Percentiles rank a stretch among this genome's conserved stretches.
Evolutionary conservation across 2,329 filamentous ascomycete species (phyloP).

Genomic region (Claviceps pazoutovae): DNA sequence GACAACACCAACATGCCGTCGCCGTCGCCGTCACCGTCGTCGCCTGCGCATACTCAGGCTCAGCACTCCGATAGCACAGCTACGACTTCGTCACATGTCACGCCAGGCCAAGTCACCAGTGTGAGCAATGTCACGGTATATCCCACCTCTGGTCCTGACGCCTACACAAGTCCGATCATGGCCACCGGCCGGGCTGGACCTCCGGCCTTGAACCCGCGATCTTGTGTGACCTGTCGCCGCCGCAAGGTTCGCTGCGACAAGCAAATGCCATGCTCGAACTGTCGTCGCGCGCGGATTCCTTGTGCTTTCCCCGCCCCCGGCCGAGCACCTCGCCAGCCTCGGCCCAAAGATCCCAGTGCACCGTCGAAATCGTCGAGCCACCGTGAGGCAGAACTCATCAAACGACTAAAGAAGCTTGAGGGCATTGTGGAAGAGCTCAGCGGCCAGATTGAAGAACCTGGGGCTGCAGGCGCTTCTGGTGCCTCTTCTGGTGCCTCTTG

Average conservation of each 20-base stretch:
- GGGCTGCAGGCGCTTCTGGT: conserved; percentile 12
- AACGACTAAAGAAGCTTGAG: conserved; percentile 57
- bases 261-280: conserved; percentile 63
- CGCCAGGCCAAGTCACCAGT: conserved; percentile 6
- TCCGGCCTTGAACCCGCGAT: conserved; percentile 31
- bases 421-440: conserved; percentile 60
- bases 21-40: conserved; percentile 11
- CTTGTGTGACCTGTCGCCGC: conserved; percentile 35
- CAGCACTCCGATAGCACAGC: conserved; percentile 10
- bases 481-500: not conserved
- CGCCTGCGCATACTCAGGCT: conserved; percentile 4
- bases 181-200: conserved; percentile 18
- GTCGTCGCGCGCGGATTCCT: conserved; percentile 53
- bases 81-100: conserved; percentile 5
- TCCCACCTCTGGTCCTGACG: conserved; percentile 26
- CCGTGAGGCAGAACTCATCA: conserved; percentile 55
- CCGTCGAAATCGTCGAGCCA: conserved; percentile 44
- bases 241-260: conserved; percentile 69
- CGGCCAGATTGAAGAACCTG: conserved; percentile 44
- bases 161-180: conserved; percentile 22
- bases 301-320: conserved; percentile 65
- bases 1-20: conserved; percentile 11
- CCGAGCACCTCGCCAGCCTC: conserved; percentile 53
- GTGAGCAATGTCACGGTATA: conserved; percentile 22
- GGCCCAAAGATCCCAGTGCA: conserved; percentile 51